Base-by-base conservation (phyloP, 106 monocot species). In the Phalaenopsis aphrodite region DNA sequence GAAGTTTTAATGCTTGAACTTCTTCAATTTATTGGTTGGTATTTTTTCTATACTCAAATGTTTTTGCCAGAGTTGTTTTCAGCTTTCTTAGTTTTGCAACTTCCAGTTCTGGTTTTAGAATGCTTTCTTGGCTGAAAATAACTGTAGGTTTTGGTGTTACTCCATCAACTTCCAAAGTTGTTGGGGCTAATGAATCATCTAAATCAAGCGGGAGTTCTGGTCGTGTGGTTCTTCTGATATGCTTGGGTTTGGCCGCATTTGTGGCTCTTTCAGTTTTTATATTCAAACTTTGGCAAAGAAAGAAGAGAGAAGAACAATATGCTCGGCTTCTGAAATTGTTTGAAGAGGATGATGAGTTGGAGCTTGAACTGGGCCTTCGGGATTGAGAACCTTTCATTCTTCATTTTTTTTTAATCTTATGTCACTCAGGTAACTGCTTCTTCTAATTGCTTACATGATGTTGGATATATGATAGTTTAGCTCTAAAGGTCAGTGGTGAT, bases 301-400 rank as follows among this genome's bases (percentile, higher is more conserved):
- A 85, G 78, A 88, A 85, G 74, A 85, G 88, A 39, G 80, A 85
- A 80, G 88, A 83, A 73, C 88, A 88, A 72, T 80, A 88, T 81
- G 88, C 88, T 43, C 88, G 85, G 49, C 83, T 88, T 2, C 48
- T 85, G 48, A 88, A 80, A 78, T 75, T 88, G 16, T 88, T 88
- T 75, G 88, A 88, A 81, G 88, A 88, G 78, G 88, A 88, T 56
- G 88, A 85, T 83, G 88, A 88, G 72, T 83, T 88, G 58, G 88
- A 88, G 80, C 74, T 88, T 64, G 88, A 88, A 81, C 85, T 88
- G 45, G 88, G 88, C 16, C 85, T 88, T 74, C 83, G 78, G 15
- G 85, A 88, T 75, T 88, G 72, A 88, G 41, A 78, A 61, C 19
- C 61, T 61, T 61, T 61, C 19, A 61, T n/a, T 23, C 61, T 5